Evolutionary conservation across 768 basidiomycete genomes (phyloP).

Genomic region (Amanita muscaria): DNA sequence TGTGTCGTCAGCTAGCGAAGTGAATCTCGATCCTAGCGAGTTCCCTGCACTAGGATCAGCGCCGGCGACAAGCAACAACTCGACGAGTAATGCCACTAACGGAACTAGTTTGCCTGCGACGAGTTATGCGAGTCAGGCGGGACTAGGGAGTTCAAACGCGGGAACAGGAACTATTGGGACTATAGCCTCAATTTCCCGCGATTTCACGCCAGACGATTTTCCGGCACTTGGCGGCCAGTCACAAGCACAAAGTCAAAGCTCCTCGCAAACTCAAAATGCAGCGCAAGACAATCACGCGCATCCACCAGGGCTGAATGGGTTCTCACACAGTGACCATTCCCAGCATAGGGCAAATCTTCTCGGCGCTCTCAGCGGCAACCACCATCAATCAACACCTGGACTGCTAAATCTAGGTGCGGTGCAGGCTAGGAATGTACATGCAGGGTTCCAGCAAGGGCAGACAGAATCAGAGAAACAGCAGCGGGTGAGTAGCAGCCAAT

Average conservation of each 20-base stretch:
- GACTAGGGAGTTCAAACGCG: constrained; percentile 35
- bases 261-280: constrained; percentile 24
- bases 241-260: constrained; percentile 30
- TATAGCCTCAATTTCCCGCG: constrained; percentile 32
- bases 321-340: constrained; percentile 36
- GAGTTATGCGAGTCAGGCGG: constrained; percentile 80
- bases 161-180: constrained; percentile 27
- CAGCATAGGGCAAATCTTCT: constrained; percentile 51
- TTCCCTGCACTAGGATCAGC: constrained; percentile 79
- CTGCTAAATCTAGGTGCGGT: constrained; percentile 48
- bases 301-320: constrained; percentile 76
- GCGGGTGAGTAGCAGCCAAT: constrained; percentile 41
- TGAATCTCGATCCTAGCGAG: constrained; percentile 78
- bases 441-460: constrained; percentile 49
- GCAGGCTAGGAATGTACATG: constrained; percentile 38
- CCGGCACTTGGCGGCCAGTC: constrained; percentile 72
- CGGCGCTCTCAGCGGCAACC: constrained; percentile 36
- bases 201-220: constrained; percentile 86
- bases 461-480: constrained; percentile 59
- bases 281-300: constrained; percentile 39
- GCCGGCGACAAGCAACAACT: constrained; percentile 33
- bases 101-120: constrained; percentile 34
- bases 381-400: constrained; percentile 48
- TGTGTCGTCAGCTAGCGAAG: constrained; percentile 60
- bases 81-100: constrained; percentile 29